These are phyloP conservation scores for Aspergillus latus DNA, from an alignment of 2,329 filamentous ascomycete species.

Conservation along the genomic window DNA sequence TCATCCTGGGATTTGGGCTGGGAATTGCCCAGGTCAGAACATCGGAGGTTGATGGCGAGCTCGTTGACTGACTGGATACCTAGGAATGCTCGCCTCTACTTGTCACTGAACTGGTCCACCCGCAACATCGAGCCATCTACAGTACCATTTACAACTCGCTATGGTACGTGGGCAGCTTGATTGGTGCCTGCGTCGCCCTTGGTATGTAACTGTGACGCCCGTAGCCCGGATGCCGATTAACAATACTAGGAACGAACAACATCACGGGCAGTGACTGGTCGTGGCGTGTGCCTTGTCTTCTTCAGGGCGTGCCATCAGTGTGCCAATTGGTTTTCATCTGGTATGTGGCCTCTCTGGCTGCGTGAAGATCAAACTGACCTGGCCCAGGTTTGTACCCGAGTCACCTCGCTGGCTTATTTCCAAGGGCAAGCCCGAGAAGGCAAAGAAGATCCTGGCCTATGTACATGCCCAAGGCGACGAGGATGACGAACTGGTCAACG, in stretches of 20 bases:
- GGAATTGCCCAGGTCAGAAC: constrained; percentile 22
- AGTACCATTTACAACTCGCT: constrained; percentile 25
- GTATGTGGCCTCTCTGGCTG: constrained; percentile 27
- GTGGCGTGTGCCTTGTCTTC: constrained; percentile 50
- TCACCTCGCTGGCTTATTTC: constrained; percentile 55
- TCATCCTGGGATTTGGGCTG: constrained; percentile 31
- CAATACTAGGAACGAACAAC: constrained; percentile 35
- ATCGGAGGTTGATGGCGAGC: too few species aligned
- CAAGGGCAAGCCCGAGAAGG: constrained; percentile 31
- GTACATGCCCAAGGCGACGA: constrained; percentile 44
- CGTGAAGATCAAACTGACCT: neutral
- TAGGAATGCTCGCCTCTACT: constrained; percentile 28
- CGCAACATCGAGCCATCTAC: constrained; percentile 30
- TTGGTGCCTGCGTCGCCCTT: neutral
- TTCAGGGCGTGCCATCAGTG: constrained; percentile 62
- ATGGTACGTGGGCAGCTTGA: constrained; percentile 11
- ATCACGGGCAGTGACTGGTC: constrained; percentile 41
- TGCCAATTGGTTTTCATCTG: constrained; percentile 55
- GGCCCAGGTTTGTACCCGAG: constrained; percentile 54
- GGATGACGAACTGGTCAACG: constrained; percentile 31
- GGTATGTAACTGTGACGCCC: neutral
- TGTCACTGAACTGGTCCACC: constrained; percentile 30
- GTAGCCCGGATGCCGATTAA: neutral
- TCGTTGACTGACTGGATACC: neutral
- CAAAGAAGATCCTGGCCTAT: constrained; percentile 33